These are phyloP conservation scores for Galium porrigens DNA, from an alignment of 305 asterid species.

Conservation along the genomic window DNA sequence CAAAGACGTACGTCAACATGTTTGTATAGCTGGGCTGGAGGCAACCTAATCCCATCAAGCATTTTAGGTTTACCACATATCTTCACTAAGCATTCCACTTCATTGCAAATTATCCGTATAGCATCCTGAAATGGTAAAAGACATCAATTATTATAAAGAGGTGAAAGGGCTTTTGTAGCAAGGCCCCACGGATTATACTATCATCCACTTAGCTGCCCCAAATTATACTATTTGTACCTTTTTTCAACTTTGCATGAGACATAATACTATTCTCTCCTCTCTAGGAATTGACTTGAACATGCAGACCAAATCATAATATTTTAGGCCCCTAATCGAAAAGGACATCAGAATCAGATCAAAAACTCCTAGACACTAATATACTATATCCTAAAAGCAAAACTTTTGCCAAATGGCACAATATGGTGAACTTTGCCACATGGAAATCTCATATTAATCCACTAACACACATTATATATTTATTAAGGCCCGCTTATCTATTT, in stretches of 20 bases:
- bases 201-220: not conserved
- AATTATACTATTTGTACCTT: not conserved
- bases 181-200: not conserved
- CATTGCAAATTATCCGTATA: conserved; percentile 58
- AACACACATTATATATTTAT: too few relatives aligned
- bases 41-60: conserved; percentile 79
- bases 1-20: conserved; percentile 65
- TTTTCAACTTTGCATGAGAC: not conserved
- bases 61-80: conserved; percentile 81
- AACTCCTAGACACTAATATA: not conserved
- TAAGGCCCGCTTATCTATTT: too few relatives aligned
- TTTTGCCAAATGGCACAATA: not conserved
- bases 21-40: conserved; percentile 79
- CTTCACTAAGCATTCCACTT: conserved; percentile 64
- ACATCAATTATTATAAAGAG: conserved; percentile 6
- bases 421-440: not conserved
- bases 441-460: too few relatives aligned
- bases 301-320: not conserved
- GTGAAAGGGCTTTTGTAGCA: not conserved
- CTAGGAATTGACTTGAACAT: not conserved
- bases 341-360: not conserved
- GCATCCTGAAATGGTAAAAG: conserved; percentile 52
- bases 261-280: not conserved
- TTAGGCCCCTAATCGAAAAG: not conserved
- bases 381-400: not conserved